These are phyloP conservation scores for Ganoderma resinaceum DNA, from an alignment of 1,284 basidiomycete genomes.

Conservation along the genomic window DNA sequence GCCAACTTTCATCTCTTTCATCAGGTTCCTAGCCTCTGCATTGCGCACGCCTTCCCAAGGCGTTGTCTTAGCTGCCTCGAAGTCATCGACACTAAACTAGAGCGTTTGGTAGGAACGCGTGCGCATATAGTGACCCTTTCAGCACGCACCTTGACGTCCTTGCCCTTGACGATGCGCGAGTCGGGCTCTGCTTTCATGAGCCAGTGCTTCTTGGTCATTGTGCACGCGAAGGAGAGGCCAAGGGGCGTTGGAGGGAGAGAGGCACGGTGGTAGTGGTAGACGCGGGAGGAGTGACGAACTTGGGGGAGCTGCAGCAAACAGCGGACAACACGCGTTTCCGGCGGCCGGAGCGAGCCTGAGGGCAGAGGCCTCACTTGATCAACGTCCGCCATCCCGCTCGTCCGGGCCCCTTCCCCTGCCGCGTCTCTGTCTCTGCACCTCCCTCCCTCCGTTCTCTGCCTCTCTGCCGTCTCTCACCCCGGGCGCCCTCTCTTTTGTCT, in stretches of 20 bases:
- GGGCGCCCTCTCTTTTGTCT: constrained; percentile 28
- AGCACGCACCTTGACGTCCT: constrained; percentile 80
- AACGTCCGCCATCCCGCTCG: constrained; percentile 35
- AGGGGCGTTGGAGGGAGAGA: constrained; percentile 11
- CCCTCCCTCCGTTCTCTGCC: constrained; percentile 13
- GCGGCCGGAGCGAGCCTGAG: neutral
- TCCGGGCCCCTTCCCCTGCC: constrained; percentile 18
- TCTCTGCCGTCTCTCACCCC: constrained; percentile 1
- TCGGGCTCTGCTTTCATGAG: constrained; percentile 94
- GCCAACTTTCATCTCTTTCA: constrained; percentile 89
- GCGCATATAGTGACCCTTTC: constrained; percentile 16
- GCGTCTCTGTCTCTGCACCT: constrained; percentile 16
- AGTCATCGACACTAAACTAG: constrained; percentile 92
- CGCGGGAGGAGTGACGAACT: constrained; percentile 30
- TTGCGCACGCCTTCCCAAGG: constrained; percentile 95
- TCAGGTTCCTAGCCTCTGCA: constrained; percentile 90
- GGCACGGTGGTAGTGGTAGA: constrained; percentile 21
- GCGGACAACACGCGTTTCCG: constrained; percentile 39
- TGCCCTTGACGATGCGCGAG: constrained; percentile 86
- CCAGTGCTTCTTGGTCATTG: constrained; percentile 58
- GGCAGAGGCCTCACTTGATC: constrained; percentile 27
- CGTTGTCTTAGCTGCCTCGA: constrained; percentile 77
- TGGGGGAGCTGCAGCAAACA: constrained; percentile 39
- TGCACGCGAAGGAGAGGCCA: constrained; percentile 8
- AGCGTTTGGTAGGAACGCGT: constrained; percentile 21